These are phyloP conservation scores for Mimosa bimucronata DNA, from an alignment of 306 rosid genomes.

Conservation along the genomic window DNA sequence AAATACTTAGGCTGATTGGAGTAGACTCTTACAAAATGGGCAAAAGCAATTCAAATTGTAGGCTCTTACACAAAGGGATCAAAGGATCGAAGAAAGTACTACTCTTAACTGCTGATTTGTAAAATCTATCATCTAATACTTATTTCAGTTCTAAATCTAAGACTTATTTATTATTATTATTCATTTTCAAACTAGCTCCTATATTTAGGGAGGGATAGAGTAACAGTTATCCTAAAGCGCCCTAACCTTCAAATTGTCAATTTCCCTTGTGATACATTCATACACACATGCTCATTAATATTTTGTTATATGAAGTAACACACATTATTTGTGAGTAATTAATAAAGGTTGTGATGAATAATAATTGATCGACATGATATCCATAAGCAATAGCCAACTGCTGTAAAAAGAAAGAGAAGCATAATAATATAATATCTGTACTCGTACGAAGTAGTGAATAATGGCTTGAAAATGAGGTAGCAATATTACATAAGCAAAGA, in stretches of 20 bases:
- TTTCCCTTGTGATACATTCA: not conserved
- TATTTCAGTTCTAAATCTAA: too few species aligned
- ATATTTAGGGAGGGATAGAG: too few species aligned
- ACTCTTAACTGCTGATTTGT: too few species aligned
- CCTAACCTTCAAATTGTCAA: not conserved
- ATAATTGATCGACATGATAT: not conserved
- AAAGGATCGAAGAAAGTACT: too few species aligned
- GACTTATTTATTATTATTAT: too few species aligned
- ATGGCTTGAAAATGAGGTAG: constrained; percentile 34
- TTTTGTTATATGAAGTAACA: not conserved
- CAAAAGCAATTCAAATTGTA: too few species aligned
- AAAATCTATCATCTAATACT: too few species aligned
- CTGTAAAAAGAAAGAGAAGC: not conserved
- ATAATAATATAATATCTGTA: not conserved
- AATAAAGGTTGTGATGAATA: too few species aligned
- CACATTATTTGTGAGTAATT: not conserved
- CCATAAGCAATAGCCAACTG: not conserved
- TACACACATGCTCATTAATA: not conserved
- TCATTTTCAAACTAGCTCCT: too few species aligned
- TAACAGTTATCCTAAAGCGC: not conserved
- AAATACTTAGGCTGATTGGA: too few species aligned
- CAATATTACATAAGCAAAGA: not conserved
- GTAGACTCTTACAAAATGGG: too few species aligned
- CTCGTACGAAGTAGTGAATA: constrained; percentile 14
- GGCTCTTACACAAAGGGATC: too few species aligned